Evolutionary conservation across 257 asterid species (phyloP).

Genomic region (Eucommia ulmoides): DNA sequence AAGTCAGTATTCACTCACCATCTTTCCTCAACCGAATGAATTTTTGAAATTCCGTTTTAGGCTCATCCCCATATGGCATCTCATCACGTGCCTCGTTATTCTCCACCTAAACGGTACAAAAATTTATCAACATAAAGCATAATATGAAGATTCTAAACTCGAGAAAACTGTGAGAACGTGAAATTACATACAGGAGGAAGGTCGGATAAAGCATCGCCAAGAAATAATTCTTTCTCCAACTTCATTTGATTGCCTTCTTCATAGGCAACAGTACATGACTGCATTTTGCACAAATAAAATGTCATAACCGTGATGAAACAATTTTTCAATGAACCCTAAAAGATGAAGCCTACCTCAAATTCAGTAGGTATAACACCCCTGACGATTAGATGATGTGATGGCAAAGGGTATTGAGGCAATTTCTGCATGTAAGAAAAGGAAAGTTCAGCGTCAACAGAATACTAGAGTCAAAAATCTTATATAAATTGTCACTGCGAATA

Average conservation of each 20-base stretch:
- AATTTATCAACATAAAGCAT: no score
- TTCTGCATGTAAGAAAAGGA: slow-evolving; percentile 13
- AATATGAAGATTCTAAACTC: no score
- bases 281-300: neutral
- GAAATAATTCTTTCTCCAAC: slow-evolving; percentile 17
- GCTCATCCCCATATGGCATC: neutral
- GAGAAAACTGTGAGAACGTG: neutral
- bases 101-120: slow-evolving; percentile 20
- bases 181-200: slow-evolving; percentile 25
- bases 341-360: slow-evolving; percentile 21
- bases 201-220: slow-evolving; percentile 31
- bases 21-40: neutral
- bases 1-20: no score
- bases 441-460: neutral
- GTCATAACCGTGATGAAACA: neutral
- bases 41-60: neutral
- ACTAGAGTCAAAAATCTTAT: neutral
- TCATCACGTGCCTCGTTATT: slow-evolving; percentile 24
- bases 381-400: slow-evolving; percentile 29
- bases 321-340: neutral
- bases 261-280: slow-evolving; percentile 25
- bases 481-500: no score
- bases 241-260: slow-evolving; percentile 4
- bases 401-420: slow-evolving; percentile 35
- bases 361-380: slow-evolving; percentile 31